phyloP scores from a whole-genome alignment of 192 early-diverging fungal genomes.

The Backusella luteola region DNA sequence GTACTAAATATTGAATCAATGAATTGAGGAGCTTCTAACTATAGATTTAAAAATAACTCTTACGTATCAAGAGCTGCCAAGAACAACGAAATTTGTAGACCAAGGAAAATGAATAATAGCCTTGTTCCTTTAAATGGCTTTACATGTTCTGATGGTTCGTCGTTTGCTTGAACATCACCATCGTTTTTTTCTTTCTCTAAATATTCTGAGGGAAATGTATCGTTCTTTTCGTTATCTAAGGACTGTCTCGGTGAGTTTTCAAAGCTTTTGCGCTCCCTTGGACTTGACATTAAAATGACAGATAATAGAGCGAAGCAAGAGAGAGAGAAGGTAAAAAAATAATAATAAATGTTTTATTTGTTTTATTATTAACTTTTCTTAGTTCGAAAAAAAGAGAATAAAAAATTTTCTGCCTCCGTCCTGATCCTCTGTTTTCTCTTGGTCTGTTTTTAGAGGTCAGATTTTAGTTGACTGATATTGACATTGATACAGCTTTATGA shows the following conservation, averaged over 20 bases:
- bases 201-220: not conserved
- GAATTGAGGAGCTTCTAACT: not conserved
- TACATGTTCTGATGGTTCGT: not conserved
- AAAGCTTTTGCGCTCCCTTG: not conserved
- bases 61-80: constrained; percentile 23
- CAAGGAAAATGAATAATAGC: constrained; percentile 2
- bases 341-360: not conserved
- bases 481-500: not conserved
- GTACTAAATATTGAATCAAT: constrained; percentile 41
- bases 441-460: not conserved
- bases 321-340: too few relatives aligned
- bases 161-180: not conserved
- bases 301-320: not conserved
- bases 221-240: not conserved
- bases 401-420: not conserved
- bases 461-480: not conserved
- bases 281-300: not conserved
- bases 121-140: not conserved
- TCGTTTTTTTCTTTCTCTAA: not conserved
- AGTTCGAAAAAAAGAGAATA: not conserved
- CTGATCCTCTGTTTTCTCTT: not conserved
- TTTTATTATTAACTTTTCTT: not conserved
- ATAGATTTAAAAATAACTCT: not conserved
- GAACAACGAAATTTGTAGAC: constrained; percentile 17
- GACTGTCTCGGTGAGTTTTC: not conserved